Evolutionary conservation across 352 stramenopile species (phyloP), one percentile per base, ranked within the genome.

Genomic region (Pythium utonaiense): DNA sequence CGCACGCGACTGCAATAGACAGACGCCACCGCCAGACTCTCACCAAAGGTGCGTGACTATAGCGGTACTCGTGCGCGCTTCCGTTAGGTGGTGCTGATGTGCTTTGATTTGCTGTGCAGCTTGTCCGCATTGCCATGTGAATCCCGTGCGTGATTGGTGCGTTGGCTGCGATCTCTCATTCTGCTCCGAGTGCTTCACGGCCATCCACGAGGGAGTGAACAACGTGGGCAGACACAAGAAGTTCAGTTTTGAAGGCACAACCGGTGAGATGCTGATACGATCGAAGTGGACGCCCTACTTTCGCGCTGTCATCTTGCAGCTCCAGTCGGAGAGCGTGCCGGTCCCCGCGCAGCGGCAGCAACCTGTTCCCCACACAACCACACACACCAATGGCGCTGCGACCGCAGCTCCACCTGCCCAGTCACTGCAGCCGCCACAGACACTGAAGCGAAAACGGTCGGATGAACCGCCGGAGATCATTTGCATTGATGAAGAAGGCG

Each of bases 101-200:
- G 2, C 34, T 25, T 14, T 31, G 31, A 53, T 17, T 16, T 14
- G 30, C n/a, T n/a, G 42, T 30, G 16, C 54, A 91, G 79, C 65
- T n/a, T 92, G 83, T 60, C 77, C 67, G 17, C 78, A 85, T 22
- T 92, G 83, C 30, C 77, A 84, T 30, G 6, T 76, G n/a, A 63
- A 78, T 3, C 70, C 22, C 16, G 60, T 83, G 4, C 48, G 53
- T 0, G 78, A 73, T 54, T 89, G 72, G 71, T 92, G 83, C 61
- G 41, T 67, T 6, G 64, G 83, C 24, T 92, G 83, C 41, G 73
- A 90, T 22, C 49, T 89, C 51, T 73, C 68, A n/a, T 89, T 93
- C 54, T 93, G 83, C 50, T 38, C 24, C 0, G 45, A 57, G n/a
- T 93, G 83, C 30, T 84, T 78, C 34, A 33, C 66, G 1, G 57